Evolutionary conservation across 345 rosid species (phyloP), one percentile per base, ranked within the genome.

Genomic region (Citrus unshiu): DNA sequence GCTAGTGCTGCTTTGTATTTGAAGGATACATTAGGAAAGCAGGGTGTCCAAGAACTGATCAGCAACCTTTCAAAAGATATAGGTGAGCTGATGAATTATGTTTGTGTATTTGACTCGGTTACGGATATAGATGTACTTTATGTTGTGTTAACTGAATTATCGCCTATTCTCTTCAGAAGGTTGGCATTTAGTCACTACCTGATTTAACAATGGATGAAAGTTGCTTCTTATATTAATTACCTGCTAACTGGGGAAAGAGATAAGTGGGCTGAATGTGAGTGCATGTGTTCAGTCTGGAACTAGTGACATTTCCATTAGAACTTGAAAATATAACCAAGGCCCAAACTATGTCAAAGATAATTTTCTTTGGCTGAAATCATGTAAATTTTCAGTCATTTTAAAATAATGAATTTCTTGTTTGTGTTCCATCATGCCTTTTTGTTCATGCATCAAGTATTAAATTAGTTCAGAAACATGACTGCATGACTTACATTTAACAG

Each of bases 1-100:
- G 97, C 95, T 16, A 82, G 91, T 82, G 98, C 97, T 78, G 97
- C 98, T 66, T 82, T 86, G 85, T 90, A 88, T 81, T 84, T 94
- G 82, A 94, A 92, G 81, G 90, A 88, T 78, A 89, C 93, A 64
- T 60, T 94, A 27, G 95, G 88, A 59, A 92, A 88, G 62, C 94
- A 92, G 72, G 98, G 98, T 43, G 74, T 94, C 59, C 91, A 90
- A 85, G 91, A 94, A 77, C 90, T 92, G 58, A 88, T 94, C 43
- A 86, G 92, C 86, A 91, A 77, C 80, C 95, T 94, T 73, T 85
- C 93, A 39, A 94, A 92, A 84, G 98, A 94, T 79, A 82, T 77
- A 90, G 98, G 97, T 92, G 66, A 77, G 88, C 66, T 18, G 32
- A 34, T 61, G 73, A 27, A 19, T 70, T 72, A 30, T 10, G 46